Base-by-base conservation (phyloP, 2,329 filamentous ascomycete genomes). In the Chaetoscypha palmicola region DNA sequence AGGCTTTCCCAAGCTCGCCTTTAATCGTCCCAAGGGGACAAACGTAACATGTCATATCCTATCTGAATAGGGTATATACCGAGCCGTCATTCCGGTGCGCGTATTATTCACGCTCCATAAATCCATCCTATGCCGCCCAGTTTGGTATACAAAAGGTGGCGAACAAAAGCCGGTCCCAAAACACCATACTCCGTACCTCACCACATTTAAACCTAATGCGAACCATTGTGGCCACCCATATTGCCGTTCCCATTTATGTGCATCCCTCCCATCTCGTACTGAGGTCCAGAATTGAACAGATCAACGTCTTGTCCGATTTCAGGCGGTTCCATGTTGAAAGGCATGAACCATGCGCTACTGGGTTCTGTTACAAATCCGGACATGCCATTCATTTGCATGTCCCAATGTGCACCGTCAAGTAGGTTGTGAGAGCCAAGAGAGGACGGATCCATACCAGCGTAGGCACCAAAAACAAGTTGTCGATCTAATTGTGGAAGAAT, bases 281-380 rank as follows among this genome's bases (percentile, higher is more conserved):
- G 44, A 16, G 33, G 41, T 7, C 45, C 46, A 10, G 45, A 41
- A 12, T 51, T 54, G 37, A 61, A 58, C 3, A 54, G 38, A 47
- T 62, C 58, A 12, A 46, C 49, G n/a, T 76, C 73, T 42, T 73
- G 72, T 5, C 68, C 66, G 32, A 77, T 64, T 45, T 79, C 76
- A 0, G 85, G 80, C 16, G 88, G 86, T 46, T 92, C 86, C 65
- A 94, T 79, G 60, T 94, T 94, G 65, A 95, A 94, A 1, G 90
- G 88, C 70, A 94, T 81, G 63, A 94, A 94, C 86, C 90, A 97
- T 4, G 85, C 86, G 41, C 81, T 83, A 39, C 69, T 74, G 2
- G 72, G 67, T 48, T 78, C 74, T 5, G 46, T 55, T 9, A 50
- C 45, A 22, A 54, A 56, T 4, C 53, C 53, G 10, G 44, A 31